These are phyloP conservation scores for Wickerhamiella azymoides DNA, from an alignment of 805 yeast genomes.

Conservation along the genomic window DNA sequence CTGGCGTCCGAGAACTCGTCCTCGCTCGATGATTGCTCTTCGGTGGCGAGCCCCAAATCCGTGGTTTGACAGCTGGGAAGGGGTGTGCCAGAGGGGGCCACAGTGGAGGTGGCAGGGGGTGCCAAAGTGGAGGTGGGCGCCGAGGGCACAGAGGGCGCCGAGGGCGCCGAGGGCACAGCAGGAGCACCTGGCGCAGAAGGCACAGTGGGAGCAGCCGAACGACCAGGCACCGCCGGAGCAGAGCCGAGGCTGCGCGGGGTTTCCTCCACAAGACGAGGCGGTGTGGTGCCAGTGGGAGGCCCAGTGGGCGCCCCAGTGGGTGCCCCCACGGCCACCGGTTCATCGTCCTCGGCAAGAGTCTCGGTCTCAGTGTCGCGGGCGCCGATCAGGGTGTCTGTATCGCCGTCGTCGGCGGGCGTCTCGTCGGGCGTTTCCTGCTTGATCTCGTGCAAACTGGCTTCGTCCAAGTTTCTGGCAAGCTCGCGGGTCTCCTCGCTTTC, in stretches of 20 bases:
- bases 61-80: neutral
- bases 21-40: slow-evolving; percentile 1
- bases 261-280: too few relatives aligned
- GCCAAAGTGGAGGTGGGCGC: neutral
- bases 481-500: too few relatives aligned
- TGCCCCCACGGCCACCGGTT: neutral
- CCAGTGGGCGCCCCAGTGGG: too few relatives aligned
- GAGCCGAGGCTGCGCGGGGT: too few relatives aligned
- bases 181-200: neutral
- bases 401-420: neutral
- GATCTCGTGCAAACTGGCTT: too few relatives aligned
- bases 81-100: neutral
- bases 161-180: neutral
- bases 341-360: slow-evolving; percentile 4
- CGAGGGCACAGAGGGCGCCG: too few relatives aligned
- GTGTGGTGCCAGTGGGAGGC: too few relatives aligned
- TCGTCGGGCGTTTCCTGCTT: too few relatives aligned
- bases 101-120: neutral
- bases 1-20: slow-evolving; percentile 5
- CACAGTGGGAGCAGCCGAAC: neutral
- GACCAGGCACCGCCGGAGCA: neutral
- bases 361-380: slow-evolving; percentile 4
- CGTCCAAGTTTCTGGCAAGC: too few relatives aligned
- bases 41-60: slow-evolving; percentile 3
- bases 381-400: neutral